These are phyloP conservation scores for Royoungia palumana DNA, from an alignment of 768 basidiomycete genomes.

Conservation along the genomic window DNA sequence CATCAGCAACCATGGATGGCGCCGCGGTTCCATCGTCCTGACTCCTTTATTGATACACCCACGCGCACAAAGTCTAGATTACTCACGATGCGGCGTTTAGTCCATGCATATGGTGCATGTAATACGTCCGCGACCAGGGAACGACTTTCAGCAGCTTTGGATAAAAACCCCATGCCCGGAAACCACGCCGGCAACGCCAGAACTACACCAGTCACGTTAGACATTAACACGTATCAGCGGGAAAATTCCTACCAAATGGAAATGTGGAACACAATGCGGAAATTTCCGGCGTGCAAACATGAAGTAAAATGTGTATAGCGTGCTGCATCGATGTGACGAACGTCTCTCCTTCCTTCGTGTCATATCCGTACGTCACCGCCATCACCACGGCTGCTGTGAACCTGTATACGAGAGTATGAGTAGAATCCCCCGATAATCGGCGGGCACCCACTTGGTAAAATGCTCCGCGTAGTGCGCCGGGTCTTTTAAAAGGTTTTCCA, in stretches of 20 bases:
- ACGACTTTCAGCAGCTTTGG: constrained; percentile 8
- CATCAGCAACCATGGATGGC: constrained; percentile 18
- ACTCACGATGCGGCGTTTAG: constrained; percentile 7
- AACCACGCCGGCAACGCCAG: constrained; percentile 22
- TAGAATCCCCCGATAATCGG: background rate
- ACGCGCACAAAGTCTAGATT: background rate
- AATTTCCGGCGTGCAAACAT: background rate
- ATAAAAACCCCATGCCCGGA: constrained; percentile 25
- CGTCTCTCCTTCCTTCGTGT: constrained; percentile 3
- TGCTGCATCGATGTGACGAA: constrained; percentile 10
- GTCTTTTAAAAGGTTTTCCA: constrained; percentile 4
- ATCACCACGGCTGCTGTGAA: constrained; percentile 8
- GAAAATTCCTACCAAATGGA: constrained; percentile 7
- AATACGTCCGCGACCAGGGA: constrained; percentile 1
- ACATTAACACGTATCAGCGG: background rate
- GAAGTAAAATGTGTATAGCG: constrained; percentile 8
- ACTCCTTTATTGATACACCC: background rate
- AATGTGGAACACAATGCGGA: constrained; percentile 4
- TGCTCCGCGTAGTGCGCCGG: constrained; percentile 6
- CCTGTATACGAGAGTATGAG: background rate
- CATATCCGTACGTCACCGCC: constrained; percentile 21
- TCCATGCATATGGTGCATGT: constrained; percentile 13
- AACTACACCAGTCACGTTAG: constrained; percentile 13
- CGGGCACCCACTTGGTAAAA: constrained; percentile 10
- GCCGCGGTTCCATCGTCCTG: constrained; percentile 8